Evolutionary conservation across 768 basidiomycete species (phyloP).

Genomic region (Lactarius hatsudake): DNA sequence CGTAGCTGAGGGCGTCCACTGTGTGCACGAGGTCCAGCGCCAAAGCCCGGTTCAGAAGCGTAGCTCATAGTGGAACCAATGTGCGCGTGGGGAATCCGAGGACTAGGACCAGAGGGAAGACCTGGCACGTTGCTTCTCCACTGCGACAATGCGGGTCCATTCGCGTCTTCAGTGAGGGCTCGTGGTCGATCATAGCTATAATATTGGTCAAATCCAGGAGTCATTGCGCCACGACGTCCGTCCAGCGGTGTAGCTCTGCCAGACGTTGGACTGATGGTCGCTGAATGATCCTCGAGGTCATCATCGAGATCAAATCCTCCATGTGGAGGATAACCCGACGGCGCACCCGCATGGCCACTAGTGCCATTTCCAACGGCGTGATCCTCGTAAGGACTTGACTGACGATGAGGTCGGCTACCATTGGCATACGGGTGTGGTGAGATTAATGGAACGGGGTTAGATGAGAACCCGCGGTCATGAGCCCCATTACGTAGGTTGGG

Average conservation of each 20-base stretch:
- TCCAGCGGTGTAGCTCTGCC: constrained; percentile 76
- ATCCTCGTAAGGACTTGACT: constrained; percentile 24
- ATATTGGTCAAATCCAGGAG: constrained; percentile 24
- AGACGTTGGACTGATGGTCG: constrained; percentile 46
- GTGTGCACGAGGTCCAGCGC: constrained; percentile 1
- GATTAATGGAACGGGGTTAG: constrained; percentile 32
- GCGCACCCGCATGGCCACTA: constrained; percentile 41
- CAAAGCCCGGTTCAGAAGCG: constrained; percentile 21
- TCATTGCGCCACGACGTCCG: constrained; percentile 42
- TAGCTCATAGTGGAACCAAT: constrained; percentile 23
- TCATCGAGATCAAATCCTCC: constrained; percentile 76
- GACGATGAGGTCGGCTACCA: constrained; percentile 27
- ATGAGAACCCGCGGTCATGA: constrained; percentile 11
- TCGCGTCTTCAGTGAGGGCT: constrained; percentile 27
- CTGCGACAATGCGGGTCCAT: constrained; percentile 25
- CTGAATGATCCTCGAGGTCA: constrained; percentile 74
- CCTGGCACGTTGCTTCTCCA: constrained; percentile 26
- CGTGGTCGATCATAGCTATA: constrained; percentile 25
- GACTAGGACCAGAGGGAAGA: constrained; percentile 24
- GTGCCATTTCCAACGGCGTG: constrained; percentile 24
- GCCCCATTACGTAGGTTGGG: constrained; percentile 20
- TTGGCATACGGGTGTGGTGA: constrained; percentile 29
- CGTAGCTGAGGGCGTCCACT: constrained; percentile 22
- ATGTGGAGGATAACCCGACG: constrained; percentile 56
- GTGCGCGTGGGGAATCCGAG: constrained; percentile 11